Conservation (phyloP, 352 stramenopile species). For the Halophytophthora batemanensis region DNA sequence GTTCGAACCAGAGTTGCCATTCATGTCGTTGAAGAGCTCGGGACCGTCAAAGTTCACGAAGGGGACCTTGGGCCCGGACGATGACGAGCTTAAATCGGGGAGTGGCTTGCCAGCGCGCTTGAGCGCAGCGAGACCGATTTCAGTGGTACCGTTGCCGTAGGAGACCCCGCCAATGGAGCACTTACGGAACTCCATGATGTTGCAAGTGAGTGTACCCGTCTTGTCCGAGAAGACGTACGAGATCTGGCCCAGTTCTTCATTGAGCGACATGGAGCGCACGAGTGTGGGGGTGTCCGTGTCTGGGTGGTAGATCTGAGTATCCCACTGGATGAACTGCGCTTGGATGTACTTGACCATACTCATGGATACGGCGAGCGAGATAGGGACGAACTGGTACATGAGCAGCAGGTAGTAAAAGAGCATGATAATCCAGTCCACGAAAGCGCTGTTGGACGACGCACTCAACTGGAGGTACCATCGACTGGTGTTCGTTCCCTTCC, state of each 20-base stretch:
- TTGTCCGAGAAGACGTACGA: slow-evolving; percentile 99
- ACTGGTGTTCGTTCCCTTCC: slow-evolving; percentile 37
- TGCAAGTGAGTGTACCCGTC: slow-evolving; percentile 99
- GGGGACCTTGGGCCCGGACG: slow-evolving; percentile 31
- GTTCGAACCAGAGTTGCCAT: slow-evolving; percentile 40
- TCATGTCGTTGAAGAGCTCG: slow-evolving; percentile 62
- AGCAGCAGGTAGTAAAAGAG: slow-evolving; percentile 94
- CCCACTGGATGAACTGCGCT: slow-evolving; percentile 93
- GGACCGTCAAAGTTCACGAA: slow-evolving; percentile 80
- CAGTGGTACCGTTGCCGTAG: slow-evolving; percentile 86
- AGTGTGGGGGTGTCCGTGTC: slow-evolving; percentile 85
- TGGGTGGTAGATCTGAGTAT: slow-evolving; percentile 92
- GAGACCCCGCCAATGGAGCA: slow-evolving; percentile 89
- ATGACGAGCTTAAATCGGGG: slow-evolving; percentile 23
- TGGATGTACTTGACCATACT: slow-evolving; percentile 95
- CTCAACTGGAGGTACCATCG: slow-evolving; percentile 60
- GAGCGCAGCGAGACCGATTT: slow-evolving; percentile 73
- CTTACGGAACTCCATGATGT: slow-evolving; percentile 98
- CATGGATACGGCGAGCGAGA: slow-evolving; percentile 97
- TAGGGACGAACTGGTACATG: slow-evolving; percentile 96
- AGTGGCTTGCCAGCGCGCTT: slow-evolving; percentile 59
- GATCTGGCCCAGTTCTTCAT: slow-evolving; percentile 95
- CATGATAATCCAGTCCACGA: slow-evolving; percentile 75
- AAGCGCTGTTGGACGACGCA: slow-evolving; percentile 25
- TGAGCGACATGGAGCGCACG: slow-evolving; percentile 92